Evolutionary conservation across 108 stramenopile genomes (phyloP), one percentile per base, ranked within the genome.

Genomic region (Nitzschia sp.): DNA sequence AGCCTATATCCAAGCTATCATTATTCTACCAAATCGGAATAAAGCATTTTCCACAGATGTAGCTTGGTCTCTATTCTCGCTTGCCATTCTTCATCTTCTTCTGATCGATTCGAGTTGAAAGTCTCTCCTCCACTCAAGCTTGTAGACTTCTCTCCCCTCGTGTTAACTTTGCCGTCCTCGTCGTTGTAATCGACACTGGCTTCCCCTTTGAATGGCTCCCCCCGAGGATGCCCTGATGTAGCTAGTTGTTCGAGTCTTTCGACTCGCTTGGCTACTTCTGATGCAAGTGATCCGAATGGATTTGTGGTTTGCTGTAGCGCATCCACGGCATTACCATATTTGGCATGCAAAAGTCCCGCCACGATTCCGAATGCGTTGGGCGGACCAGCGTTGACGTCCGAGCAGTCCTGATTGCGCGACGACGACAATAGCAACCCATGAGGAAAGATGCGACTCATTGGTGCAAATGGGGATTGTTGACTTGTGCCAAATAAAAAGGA

Each of bases 351-450:
- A 25, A 75, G 51, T 2, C 42, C 60, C 2, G 74, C 66, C 0
- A 75, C 54, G 13, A 75, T 51, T 21, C 71, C 71, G 46, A 64
- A 72, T 8, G 71, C 42, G 33, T 64, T 64, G 28, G 34, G 53
- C 54, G 23, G 25, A 8, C 27, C 45, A 5, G 36, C 21, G 21
- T 8, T 51, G 49, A 8, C 49, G 21, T 23, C 4, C 5, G 21
- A 19, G 8, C 38, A 8, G 15, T 15, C 38, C 8, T 15, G 8
- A 15, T 42, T 42, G 8, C 38, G 38, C 8, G 15, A 15, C 38
- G 8, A 15, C 8, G 49, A 51, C 19, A 19, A 51, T 8, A 21
- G 49, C 49, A 51, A 19, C 11, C 19, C 19, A 51, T 51, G 49
- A 4, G 13, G 17, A 23, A 19, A 51, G 18, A 51, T 21, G 21